Evolutionary conservation across 176 grass and related monocot species (phyloP).

Genomic region (Avena sativa): DNA sequence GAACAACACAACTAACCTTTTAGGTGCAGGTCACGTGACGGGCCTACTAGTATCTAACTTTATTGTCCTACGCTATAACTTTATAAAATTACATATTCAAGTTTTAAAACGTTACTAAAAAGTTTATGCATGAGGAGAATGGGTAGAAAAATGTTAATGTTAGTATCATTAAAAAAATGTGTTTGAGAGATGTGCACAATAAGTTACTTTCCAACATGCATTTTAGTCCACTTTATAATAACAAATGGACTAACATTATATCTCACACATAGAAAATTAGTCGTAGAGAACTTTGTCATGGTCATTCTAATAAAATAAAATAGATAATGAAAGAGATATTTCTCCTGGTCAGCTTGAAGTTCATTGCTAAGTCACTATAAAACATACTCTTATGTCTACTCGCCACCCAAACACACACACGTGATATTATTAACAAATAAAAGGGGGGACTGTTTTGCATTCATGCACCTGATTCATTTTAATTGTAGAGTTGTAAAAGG

Average conservation of each 20-base stretch:
- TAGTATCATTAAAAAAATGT: not conserved
- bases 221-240: not conserved
- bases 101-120: not conserved
- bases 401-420: not conserved
- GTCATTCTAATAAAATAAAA: not conserved
- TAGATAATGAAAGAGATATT: not conserved
- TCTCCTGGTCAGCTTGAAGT: not conserved
- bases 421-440: not conserved
- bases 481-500: not conserved
- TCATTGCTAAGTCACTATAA: no score
- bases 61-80: not conserved
- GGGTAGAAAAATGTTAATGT: not conserved
- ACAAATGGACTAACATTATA: not conserved
- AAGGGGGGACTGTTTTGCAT: not conserved
- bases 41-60: not conserved
- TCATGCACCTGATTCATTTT: not conserved
- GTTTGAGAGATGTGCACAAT: not conserved
- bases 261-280: no score
- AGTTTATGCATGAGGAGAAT: not conserved
- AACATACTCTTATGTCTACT: not conserved
- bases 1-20: slow-evolving; percentile 1
- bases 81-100: not conserved
- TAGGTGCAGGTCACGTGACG: not conserved
- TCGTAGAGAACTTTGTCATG: not conserved
- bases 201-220: not conserved